Percentiles rank a stretch among this genome's conserved stretches.
Conservation (phyloP, 164 flowering plant genomes). For the Vitis rupestris region DNA sequence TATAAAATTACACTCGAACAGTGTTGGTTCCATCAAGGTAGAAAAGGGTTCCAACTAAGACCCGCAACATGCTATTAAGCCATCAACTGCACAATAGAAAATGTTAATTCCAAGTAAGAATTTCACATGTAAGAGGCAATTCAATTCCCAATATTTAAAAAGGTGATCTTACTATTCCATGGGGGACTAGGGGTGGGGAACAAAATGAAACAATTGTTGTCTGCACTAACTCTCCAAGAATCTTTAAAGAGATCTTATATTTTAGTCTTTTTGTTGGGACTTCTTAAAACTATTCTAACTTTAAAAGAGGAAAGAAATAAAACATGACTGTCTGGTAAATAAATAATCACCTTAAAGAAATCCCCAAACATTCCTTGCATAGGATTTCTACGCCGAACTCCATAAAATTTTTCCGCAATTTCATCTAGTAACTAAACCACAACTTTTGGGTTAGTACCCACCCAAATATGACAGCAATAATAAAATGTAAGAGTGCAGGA, state of each 20-base stretch:
- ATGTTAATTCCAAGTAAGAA: no score
- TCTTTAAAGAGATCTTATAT: not conserved
- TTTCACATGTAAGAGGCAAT: no score
- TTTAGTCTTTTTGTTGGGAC: not conserved
- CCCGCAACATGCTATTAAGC: no score
- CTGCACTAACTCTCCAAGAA: no score
- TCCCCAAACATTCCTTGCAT: slow-evolving; percentile 89
- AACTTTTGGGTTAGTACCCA: slow-evolving; percentile 13
- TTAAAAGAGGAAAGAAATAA: not conserved
- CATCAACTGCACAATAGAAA: no score
- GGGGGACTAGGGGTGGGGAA: no score
- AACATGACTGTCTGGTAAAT: not conserved
- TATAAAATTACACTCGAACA: no score
- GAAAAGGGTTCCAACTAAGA: no score
- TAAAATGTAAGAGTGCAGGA: not conserved
- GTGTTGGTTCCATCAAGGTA: no score
- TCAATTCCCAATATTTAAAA: no score
- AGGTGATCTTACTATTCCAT: no score
- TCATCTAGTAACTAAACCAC: slow-evolving; percentile 75
- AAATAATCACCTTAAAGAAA: slow-evolving; percentile 63
- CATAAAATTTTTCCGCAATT: slow-evolving; percentile 75
- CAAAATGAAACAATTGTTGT: no score
- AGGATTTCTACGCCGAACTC: slow-evolving; percentile 76
- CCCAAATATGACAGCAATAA: not conserved
- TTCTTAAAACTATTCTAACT: not conserved